Percentiles rank a stretch among this genome's conserved stretches.
phyloP scores from a whole-genome alignment of 305 asterid genomes.

The Fraxinus latifolia region DNA sequence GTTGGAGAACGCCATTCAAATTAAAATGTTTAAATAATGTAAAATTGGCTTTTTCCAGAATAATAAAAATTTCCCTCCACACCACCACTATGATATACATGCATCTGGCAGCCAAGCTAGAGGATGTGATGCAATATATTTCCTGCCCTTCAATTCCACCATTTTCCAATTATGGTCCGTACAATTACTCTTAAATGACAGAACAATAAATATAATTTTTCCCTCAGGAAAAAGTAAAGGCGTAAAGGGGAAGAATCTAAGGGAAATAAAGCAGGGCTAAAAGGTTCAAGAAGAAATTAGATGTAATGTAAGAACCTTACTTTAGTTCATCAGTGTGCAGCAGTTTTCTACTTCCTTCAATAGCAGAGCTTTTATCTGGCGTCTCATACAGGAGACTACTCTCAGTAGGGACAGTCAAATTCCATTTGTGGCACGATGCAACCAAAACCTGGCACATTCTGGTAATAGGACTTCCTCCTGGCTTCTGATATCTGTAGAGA shows the following conservation, averaged over 20 bases:
- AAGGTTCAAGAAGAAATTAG: not conserved
- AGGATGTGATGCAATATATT: not conserved
- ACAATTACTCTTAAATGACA: not conserved
- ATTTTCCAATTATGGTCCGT: not conserved
- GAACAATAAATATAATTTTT: not conserved
- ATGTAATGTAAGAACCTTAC: constrained; percentile 29
- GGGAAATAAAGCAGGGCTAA: not conserved
- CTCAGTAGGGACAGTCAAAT: constrained; percentile 53
- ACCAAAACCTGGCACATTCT: constrained; percentile 91
- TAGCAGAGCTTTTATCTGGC: constrained; percentile 73
- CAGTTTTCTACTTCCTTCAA: constrained; percentile 91
- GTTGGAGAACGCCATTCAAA: not conserved
- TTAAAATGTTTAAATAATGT: not conserved
- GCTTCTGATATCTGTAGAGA: constrained; percentile 88
- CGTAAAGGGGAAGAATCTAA: not conserved
- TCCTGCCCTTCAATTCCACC: not conserved
- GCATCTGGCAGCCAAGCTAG: not conserved
- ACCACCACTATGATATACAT: not conserved
- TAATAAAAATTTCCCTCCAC: not conserved
- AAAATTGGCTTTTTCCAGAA: not conserved
- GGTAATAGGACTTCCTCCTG: constrained; percentile 95
- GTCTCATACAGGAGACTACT: constrained; percentile 69
- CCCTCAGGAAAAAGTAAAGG: not conserved
- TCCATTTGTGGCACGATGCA: constrained; percentile 73
- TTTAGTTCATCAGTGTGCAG: constrained; percentile 73